Evolutionary conservation across 106 monocot genomes (phyloP).

Genomic region (Alisma plantagoaquatica): DNA sequence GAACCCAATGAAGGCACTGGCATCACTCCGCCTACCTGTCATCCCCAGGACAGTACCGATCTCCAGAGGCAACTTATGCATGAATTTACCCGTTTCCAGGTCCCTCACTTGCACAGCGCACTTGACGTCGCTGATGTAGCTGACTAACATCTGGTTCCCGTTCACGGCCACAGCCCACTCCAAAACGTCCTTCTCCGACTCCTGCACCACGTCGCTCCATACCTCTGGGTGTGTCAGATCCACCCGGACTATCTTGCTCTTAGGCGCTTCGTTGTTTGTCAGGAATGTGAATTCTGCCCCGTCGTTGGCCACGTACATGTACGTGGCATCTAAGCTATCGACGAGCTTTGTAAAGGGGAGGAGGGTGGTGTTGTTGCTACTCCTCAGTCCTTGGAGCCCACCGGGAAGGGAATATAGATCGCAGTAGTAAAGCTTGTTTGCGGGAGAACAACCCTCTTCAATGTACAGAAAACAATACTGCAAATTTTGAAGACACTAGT

Average conservation of each 20-base stretch:
- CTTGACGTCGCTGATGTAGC: slow-evolving; percentile 79
- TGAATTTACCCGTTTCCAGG: slow-evolving; percentile 40
- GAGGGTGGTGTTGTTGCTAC: slow-evolving; percentile 14
- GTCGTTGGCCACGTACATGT: slow-evolving; percentile 54
- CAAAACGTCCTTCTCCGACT: slow-evolving; percentile 59
- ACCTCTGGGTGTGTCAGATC: slow-evolving; percentile 41
- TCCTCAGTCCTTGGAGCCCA: slow-evolving; percentile 52
- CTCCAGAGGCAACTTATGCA: slow-evolving; percentile 59
- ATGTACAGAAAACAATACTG: slow-evolving; percentile 61
- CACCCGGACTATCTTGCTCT: slow-evolving; percentile 54
- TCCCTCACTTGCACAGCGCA: slow-evolving; percentile 57
- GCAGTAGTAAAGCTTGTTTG: slow-evolving; percentile 72
- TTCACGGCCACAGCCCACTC: slow-evolving; percentile 54
- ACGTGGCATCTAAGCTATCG: slow-evolving; percentile 65
- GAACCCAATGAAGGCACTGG: slow-evolving; percentile 64
- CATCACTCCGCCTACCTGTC: slow-evolving; percentile 44
- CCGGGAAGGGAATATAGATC: slow-evolving; percentile 40
- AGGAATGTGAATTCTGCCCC: slow-evolving; percentile 62
- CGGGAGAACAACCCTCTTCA: slow-evolving; percentile 51
- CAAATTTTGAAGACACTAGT: not conserved
- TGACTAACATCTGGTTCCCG: slow-evolving; percentile 45
- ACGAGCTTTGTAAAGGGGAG: slow-evolving; percentile 82
- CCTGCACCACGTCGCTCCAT: slow-evolving; percentile 55
- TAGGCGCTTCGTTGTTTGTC: slow-evolving; percentile 77
- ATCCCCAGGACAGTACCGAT: slow-evolving; percentile 61